These are phyloP conservation scores for Pachysandra terminalis DNA, from an alignment of 164 flowering plant species.

Conservation along the genomic window DNA sequence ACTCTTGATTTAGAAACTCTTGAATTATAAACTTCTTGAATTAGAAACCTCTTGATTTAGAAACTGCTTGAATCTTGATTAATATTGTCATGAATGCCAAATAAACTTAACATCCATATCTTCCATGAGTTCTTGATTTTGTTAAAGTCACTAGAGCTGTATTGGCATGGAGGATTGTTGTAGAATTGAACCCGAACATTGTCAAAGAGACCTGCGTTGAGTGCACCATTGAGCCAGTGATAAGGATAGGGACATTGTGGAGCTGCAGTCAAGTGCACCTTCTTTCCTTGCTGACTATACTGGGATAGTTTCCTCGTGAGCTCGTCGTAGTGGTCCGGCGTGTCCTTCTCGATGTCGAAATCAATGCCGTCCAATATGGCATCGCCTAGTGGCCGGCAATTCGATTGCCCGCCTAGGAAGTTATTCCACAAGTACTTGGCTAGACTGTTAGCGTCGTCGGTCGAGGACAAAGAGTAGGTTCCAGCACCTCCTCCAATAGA, in stretches of 20 bases:
- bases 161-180: conserved; percentile 27
- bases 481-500: neutral
- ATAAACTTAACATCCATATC: too few species aligned
- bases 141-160: too few species aligned
- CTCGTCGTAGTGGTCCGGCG: neutral
- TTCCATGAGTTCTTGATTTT: too few species aligned
- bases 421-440: conserved; percentile 4
- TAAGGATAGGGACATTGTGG: too few species aligned
- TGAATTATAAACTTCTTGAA: too few species aligned
- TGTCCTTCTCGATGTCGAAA: conserved; percentile 11
- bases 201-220: conserved; percentile 27
- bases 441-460: neutral
- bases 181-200: conserved; percentile 27
- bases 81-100: too few species aligned
- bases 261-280: too few species aligned
- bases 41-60: too few species aligned
- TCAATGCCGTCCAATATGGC: conserved; percentile 17
- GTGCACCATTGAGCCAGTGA: too few species aligned
- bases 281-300: conserved; percentile 8
- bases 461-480: neutral
- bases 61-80: too few species aligned
- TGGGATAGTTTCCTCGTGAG: conserved; percentile 7
- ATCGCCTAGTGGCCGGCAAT: conserved; percentile 7
- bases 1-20: too few species aligned
- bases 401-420: conserved; percentile 3